Evolutionary conservation across 108 stramenopile genomes (phyloP).

Genomic region (Skeletonema potamos): DNA sequence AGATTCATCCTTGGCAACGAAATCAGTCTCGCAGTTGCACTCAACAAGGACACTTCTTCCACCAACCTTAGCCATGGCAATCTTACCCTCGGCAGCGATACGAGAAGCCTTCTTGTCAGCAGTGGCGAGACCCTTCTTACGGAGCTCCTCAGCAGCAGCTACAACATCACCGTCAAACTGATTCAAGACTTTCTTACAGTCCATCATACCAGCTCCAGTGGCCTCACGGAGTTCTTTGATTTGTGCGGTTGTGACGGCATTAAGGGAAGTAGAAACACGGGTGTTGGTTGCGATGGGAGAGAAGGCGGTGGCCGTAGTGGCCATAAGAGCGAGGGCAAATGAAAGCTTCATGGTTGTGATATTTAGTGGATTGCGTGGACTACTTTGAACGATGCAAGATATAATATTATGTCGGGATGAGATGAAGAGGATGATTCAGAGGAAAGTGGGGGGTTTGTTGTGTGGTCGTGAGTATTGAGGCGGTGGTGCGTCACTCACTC

Average conservation of each 20-base stretch:
- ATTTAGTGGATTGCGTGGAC: not conserved
- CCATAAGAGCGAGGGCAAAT: constrained; percentile 37
- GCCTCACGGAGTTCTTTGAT: constrained; percentile 76
- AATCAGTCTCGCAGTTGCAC: constrained; percentile 90
- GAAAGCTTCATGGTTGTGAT: constrained; percentile 44
- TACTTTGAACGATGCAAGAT: too few species aligned
- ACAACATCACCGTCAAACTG: constrained; percentile 79
- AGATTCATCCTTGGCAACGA: constrained; percentile 70
- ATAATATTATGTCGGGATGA: too few species aligned
- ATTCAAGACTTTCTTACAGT: constrained; percentile 81
- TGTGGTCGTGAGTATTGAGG: too few species aligned
- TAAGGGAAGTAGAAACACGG: constrained; percentile 22
- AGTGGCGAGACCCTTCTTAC: constrained; percentile 77
- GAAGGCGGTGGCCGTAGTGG: constrained; percentile 47
- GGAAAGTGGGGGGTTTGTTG: too few species aligned
- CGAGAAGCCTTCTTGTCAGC: constrained; percentile 85
- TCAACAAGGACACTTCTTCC: constrained; percentile 79
- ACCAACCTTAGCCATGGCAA: constrained; percentile 54
- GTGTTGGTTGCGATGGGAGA: constrained; percentile 21
- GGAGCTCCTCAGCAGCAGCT: constrained; percentile 71
- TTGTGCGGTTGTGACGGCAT: constrained; percentile 47
- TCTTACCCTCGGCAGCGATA: constrained; percentile 78
- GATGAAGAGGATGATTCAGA: not conserved
- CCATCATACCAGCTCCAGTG: constrained; percentile 89
- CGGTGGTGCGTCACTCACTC: too few species aligned